These are phyloP conservation scores for Fusarium sp. DNA, from an alignment of 2,329 filamentous ascomycete genomes.

Conservation along the genomic window DNA sequence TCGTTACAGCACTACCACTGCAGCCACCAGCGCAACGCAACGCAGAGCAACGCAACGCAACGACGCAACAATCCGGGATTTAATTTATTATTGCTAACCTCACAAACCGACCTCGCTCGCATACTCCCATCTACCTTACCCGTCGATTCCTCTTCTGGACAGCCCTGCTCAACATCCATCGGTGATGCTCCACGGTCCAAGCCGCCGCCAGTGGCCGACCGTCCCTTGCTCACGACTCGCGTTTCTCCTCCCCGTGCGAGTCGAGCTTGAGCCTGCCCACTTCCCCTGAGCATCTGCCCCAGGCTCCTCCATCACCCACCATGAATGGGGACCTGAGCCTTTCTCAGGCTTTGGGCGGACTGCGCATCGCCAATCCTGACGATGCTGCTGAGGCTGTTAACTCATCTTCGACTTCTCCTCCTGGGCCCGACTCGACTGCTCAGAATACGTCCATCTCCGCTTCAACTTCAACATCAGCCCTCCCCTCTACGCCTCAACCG, in stretches of 20 bases:
- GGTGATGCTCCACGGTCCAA: conserved; percentile 44
- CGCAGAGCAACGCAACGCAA: not conserved
- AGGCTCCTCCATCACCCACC: conserved; percentile 49
- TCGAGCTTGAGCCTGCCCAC: conserved; percentile 33
- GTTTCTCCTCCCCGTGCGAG: conserved; percentile 34
- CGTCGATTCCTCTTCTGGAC: conserved; percentile 16
- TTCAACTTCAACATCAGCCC: conserved; percentile 27
- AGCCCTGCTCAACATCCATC: conserved; percentile 35
- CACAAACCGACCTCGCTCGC: conserved; percentile 4
- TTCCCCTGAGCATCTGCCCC: conserved; percentile 40
- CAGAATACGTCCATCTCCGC: conserved; percentile 26
- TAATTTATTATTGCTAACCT: conserved; percentile 37
- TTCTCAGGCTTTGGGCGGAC: conserved; percentile 88
- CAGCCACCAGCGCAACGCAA: not conserved
- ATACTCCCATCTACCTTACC: not conserved
- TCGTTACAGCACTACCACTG: conserved; percentile 9
- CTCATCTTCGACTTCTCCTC: conserved; percentile 39
- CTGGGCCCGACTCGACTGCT: conserved; percentile 25
- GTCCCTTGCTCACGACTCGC: conserved; percentile 41
- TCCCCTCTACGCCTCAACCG: conserved; percentile 31
- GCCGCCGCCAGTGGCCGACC: conserved; percentile 39
- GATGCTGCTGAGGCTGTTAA: conserved; percentile 63
- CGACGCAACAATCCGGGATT: conserved; percentile 3
- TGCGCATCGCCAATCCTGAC: conserved; percentile 97
- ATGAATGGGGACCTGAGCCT: conserved; percentile 96